Evolutionary conservation across 164 flowering plant species (phyloP).

Genomic region (Vitis rotundifolia): DNA sequence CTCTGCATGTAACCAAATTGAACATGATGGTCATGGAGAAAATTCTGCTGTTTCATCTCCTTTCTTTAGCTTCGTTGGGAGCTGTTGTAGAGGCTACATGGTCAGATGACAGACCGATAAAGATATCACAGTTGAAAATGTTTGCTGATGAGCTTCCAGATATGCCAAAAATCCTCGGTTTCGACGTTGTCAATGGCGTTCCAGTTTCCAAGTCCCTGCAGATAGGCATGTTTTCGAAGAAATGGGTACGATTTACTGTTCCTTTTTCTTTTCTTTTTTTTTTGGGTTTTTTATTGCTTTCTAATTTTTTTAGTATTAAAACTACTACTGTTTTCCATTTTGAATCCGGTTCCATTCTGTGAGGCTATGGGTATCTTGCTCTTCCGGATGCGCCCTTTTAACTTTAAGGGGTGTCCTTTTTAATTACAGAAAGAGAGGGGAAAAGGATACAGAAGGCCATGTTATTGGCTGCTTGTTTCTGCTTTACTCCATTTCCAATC

Average conservation of each 20-base stretch:
- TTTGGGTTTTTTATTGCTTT: neutral
- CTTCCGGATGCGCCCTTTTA: too few relatives aligned
- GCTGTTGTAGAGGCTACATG: neutral
- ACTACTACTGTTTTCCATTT: neutral
- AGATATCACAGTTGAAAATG: conserved; percentile 47
- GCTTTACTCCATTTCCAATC: too few relatives aligned
- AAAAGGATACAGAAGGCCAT: too few relatives aligned
- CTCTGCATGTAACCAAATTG: neutral
- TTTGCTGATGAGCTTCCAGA: conserved; percentile 82
- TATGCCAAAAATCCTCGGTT: conserved; percentile 68
- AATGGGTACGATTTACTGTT: conserved; percentile 55
- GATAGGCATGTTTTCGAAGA: conserved; percentile 74
- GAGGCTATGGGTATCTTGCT: too few relatives aligned
- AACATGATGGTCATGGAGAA: neutral
- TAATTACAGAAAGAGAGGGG: too few relatives aligned
- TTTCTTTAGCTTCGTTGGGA: neutral
- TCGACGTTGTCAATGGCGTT: conserved; percentile 32
- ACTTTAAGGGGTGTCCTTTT: too few relatives aligned
- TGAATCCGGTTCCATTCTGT: neutral
- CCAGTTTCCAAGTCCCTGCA: conserved; percentile 33
- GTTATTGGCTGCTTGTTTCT: too few relatives aligned
- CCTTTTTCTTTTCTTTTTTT: neutral
- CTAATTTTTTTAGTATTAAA: neutral
- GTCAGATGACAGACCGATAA: conserved; percentile 24
- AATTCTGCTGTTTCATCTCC: neutral